Evolutionary conservation across 106 monocot genomes (phyloP), one percentile per base, ranked within the genome.

Genomic region (Cymbidium sinense): DNA sequence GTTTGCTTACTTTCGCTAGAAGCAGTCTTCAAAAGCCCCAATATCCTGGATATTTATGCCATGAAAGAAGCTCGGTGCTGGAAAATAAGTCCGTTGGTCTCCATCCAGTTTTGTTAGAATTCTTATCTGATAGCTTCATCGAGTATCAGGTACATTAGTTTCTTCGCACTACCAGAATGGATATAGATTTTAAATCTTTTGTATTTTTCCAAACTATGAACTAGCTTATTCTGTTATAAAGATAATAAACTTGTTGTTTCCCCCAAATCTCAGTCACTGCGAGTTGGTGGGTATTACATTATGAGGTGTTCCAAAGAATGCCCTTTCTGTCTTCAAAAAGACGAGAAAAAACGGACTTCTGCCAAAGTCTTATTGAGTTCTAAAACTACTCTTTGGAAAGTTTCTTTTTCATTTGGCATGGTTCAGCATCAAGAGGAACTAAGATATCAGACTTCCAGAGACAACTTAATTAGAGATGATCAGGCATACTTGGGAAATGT

Each of bases 41-140:
- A 10, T 23, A 78, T 33, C 74, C 83, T 62, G 78, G 62, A 39
- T 80, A 80, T 78, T 69, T 80, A 29, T 82, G 65, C 79, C 1
- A 34, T 78, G 71, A 76, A 69, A 50, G 65, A 64, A 52, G 51
- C 17, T 78, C 20, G 72, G 21, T 52, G 67, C 9, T 23, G 27
- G 80, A 74, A 55, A 62, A 77, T 71, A 61, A 69, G 43, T n/a
- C 55, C 18, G 55, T 34, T 50, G 71, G 43, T 36, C 30, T 51
- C 47, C 35, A 23, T 17, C 88, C 62, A 73, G 61, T 94, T 78
- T 77, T 98, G 64, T 67, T 98, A 74, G 98, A 98, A 86, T 92
- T 98, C 52, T 77, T 75, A 75, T 50, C 80, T 74, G 87, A 84
- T 31, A 83, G 74, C 78, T 86, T 90, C 44, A 39, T 72, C 73